Base-by-base conservation (phyloP, 495 filamentous ascomycete species). In the Aspergillus ellipticus region DNA sequence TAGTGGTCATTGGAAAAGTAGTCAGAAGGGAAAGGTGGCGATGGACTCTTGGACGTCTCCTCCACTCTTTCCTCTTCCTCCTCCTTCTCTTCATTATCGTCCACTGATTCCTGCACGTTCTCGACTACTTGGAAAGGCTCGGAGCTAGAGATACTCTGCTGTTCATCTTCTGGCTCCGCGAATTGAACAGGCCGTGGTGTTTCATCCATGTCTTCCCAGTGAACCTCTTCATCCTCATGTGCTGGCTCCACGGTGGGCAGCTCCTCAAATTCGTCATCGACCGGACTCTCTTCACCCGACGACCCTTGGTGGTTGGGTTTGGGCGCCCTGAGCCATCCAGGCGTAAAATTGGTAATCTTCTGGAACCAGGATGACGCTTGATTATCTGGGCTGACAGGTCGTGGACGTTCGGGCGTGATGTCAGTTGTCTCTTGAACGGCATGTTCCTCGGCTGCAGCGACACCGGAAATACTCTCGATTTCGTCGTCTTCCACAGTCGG, bases 1-100 rank as follows among this genome's bases (percentile, higher is more conserved):
- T 79, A 79, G 54, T 79, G 74, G 11, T 67, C 71, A 42, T 79
- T 64, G n/a, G 70, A 75, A 55, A 79, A 79, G 60, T 75, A 73
- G 17, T 73, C 74, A 39, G 74, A 76, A 10, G 61, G 52, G 22
- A 70, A 62, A 17, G 74, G 59, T 46, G 68, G 63, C 54, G 64
- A 49, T 31, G 59, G 59, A 13, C n/a, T 13, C n/a, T n/a, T n/a
- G n/a, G 35, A 13, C 35, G 35, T 39, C 13, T 39, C 11, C 5
- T 13, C 35, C 35, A n/a, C n/a, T n/a, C n/a, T n/a, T n/a, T 39
- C 10, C 59, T 54, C 41, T 47, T 26, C 57, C 31, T 53, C 48
- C 22, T 51, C 53, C 50, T 57, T 42, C 42, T 56, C 41, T 16
- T 56, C 53, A 46, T 58, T 21, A 8, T 51, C 48, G 20, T 49